Evolutionary conservation across 1,284 basidiomycete species (phyloP), one percentile per base, ranked within the genome.

Genomic region (Trametes versicolor): DNA sequence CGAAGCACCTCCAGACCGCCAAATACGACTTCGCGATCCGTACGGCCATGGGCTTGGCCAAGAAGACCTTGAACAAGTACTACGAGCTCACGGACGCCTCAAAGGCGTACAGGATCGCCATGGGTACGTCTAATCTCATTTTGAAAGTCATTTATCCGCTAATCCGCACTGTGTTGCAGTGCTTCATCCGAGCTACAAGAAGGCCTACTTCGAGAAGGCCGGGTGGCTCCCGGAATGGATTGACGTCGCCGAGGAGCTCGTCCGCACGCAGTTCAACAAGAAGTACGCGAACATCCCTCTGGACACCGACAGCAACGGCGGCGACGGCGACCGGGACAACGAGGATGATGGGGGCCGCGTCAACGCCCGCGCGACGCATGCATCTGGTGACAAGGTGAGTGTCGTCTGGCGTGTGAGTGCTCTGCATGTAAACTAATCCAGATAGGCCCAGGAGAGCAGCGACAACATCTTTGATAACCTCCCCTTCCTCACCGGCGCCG

Each of bases 161-260:
- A 29, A 50, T 27, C 21, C n/a, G n/a, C 5, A 13, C 12, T 13
- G 70, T 66, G 5, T 5, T 43, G 5, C 15, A 43, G 78, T 79
- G 10, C 64, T 78, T 0, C 75, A 79, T 49, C 77, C 77, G 1
- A 43, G 56, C 0, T 65, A 77, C 68, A 79, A 79, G 52, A 65
- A 76, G 0, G 25, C 64, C 0, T 79, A 79, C 60, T 79, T 79
- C 66, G 60, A 62, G 12, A 34, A 64, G 0, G 68, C 68, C 1
- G 57, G 63, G 4, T 78, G 78, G 77, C 21, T 56, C 27, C 37
- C n/a, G 4, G 34, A 58, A 0, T 65, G 63, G 66, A 67, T 67
- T 37, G 27, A 59, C 1, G 45, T 47, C 1, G 66, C 66, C 8
- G 49, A 58, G 15, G 36, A 62, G 34, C 8, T 67, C 8, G 49